Evolutionary conservation across 108 stramenopile genomes (phyloP).

Genomic region (Phaeodactylum tricornutum): DNA sequence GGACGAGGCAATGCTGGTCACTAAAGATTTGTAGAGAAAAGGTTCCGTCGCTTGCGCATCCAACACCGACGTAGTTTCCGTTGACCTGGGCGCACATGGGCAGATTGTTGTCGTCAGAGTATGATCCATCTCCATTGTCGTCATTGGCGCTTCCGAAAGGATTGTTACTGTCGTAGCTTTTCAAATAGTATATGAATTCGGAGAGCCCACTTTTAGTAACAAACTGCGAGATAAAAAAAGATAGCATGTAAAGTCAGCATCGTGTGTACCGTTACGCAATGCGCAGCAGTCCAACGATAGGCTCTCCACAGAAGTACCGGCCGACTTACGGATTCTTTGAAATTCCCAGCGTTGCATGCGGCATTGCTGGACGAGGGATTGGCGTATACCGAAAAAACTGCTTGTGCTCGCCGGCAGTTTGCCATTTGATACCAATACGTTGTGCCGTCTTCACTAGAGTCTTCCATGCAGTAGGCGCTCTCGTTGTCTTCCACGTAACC

Average conservation of each 20-base stretch:
- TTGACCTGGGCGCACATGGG: slow-evolving; percentile 52
- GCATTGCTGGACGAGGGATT: slow-evolving; percentile 21
- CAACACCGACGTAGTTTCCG: slow-evolving; percentile 53
- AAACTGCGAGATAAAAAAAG: slow-evolving; percentile 32
- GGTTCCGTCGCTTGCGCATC: slow-evolving; percentile 43
- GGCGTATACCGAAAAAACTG: slow-evolving; percentile 69
- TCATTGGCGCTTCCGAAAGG: slow-evolving; percentile 19
- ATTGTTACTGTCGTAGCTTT: slow-evolving; percentile 37
- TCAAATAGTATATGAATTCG: slow-evolving; percentile 59
- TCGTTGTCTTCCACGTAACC: slow-evolving; percentile 43
- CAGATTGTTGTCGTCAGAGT: slow-evolving; percentile 13
- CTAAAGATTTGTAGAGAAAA: slow-evolving; percentile 61
- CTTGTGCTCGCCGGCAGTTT: slow-evolving; percentile 72
- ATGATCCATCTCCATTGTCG: slow-evolving; percentile 21
- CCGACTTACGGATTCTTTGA: slow-evolving; percentile 62
- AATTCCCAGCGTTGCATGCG: slow-evolving; percentile 39
- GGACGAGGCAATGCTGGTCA: slow-evolving; percentile 61
- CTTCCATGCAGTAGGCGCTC: slow-evolving; percentile 53
- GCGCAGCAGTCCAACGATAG: too few relatives aligned
- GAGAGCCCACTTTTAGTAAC: slow-evolving; percentile 55
- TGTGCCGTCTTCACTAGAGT: slow-evolving; percentile 64
- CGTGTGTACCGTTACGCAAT: too few relatives aligned
- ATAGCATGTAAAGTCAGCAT: background rate
- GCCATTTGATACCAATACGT: slow-evolving; percentile 85
- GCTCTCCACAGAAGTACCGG: background rate